Evolutionary conservation across 2,329 filamentous ascomycete genomes (phyloP), one percentile per base, ranked within the genome.

Genomic region (Phialocephala sp.): DNA sequence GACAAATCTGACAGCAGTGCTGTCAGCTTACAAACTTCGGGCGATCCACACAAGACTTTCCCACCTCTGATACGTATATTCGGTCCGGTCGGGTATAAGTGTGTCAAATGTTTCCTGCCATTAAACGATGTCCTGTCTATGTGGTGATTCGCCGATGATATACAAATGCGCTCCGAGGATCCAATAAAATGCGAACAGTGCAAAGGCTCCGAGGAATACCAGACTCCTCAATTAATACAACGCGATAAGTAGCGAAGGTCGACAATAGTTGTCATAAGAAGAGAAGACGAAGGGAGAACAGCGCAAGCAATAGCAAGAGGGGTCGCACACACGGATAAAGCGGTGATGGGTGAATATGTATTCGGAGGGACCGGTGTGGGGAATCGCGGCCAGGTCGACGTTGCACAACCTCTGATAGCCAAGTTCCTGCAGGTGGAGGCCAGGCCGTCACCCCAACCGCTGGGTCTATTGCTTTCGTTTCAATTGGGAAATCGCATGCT

Each of bases 191-290:
- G 24, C 64, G 54, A 35, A 59, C 61, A 56, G 50, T 43, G 54
- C 66, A 50, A 63, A 66, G 39, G 36, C 22, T 60, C 61, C 69
- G 74, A 77, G 77, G 75, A 78, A 78, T 77, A 68, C 76, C 77
- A 75, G 76, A 77, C 72, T 70, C 77, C 76, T 74, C 74, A 70
- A 73, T 73, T 72, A 74, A 72, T 65, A 63, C 63, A 65, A 63
- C 65, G 74, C 69, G 73, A 73, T 65, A 72, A 73, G 72, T 71
- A 74, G 68, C 59, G 70, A 70, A 68, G 58, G 68, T 68, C 68
- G 68, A 66, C 57, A 67, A 62, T 43, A 58, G 56, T 50, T 59
- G 59, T 37, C 60, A 63, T 39, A 59, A 59, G 24, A 63, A 68
- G 63, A 20, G 39, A 65, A 64, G 64, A 45, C 60, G 50, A 54